Evolutionary conservation across 108 stramenopile genomes (phyloP), one percentile per base, ranked within the genome.

Genomic region (Conticribra weissflogii): DNA sequence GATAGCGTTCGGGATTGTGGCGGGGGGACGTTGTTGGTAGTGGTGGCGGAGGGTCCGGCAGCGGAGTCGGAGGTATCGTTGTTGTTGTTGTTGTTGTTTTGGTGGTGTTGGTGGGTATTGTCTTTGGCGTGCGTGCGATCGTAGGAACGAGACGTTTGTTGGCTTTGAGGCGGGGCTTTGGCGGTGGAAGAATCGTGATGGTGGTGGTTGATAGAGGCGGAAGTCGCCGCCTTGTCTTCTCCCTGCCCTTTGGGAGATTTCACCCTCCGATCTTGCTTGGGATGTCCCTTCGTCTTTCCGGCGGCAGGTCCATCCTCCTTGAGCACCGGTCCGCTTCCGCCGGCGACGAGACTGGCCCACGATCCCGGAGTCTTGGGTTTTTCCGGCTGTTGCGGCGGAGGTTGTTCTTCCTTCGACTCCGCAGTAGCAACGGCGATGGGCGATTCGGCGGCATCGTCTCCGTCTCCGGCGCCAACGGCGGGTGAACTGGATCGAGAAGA

Each of bases 341-440:
- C 78, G 1, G 88, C 92, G 18, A 90, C 92, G 59, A 93, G 72
- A 57, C 88, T 90, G 2, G 92, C 92, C 92, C 92, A 93, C 19
- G 92, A 90, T 18, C 89, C 85, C 22, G 88, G 86, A 33, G 86
- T 54, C 72, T 81, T 85, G 55, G 72, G 66, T 52, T 74, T 73
- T 63, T 74, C 73, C 2, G 55, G 36, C 36, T 41, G 54, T n/a
- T n/a, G n/a, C n/a, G 16, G 30, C 47, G n/a, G n/a, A n/a, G n/a
- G n/a, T n/a, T n/a, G n/a, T 52, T 69, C 63, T 17, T 54, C 71
- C 49, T 68, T 71, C n/a, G n/a, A n/a, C n/a, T n/a, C n/a, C n/a
- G n/a, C n/a, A n/a, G n/a, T n/a, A n/a, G n/a, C n/a, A n/a, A n/a
- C n/a, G 49, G 54, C 19, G 33, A 15, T 18, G 0, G 19, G 21